Base-by-base conservation (phyloP, 768 basidiomycete species). In the Pulveroboletus sp. region DNA sequence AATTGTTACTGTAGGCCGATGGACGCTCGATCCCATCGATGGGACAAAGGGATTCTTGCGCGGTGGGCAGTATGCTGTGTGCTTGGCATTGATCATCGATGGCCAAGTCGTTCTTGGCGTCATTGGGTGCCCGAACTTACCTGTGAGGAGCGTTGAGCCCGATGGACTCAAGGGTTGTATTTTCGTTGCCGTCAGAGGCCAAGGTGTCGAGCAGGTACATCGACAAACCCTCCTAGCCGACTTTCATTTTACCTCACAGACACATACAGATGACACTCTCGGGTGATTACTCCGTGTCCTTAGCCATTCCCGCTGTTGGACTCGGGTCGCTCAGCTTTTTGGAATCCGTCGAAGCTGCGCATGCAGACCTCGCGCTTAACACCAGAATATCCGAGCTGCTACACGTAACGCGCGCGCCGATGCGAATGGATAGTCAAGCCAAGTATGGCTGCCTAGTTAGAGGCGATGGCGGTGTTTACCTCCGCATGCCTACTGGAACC, bases 381-480 rank as follows among this genome's bases (percentile, higher is more conserved):
- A 80, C 81, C 31, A 76, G 76, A 18, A 85, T 97, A 32, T 82
- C 88, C 0, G 61, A 76, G 30, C 58, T 84, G 5, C 73, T 97
- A 24, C 77, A 77, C 2, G 77, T 96, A 47, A 81, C 82, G 15
- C 71, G 78, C 2, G 64, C 77, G 0, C 83, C 89, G 8, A 74
- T 83, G 14, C 76, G 91, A 17, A 96, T 98, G 93, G 95, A 98
- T 66, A 90, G 87, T 64, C 94, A 97, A 67, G 93, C 93, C 2
- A 99, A 98, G 70, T 98, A 98, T 58, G 82, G 86, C 28, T 83
- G 85, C 61, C 79, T 98, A 12, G 82, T 84, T 5, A 73, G 94
- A 37, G 93, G 94, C 0, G 88, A 95, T 48, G 93, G 93, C 1
- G 85, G 83, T 1, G 79, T 81, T 32, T 95, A 93, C 64, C 71